A percentile compares a stretch with the other conserved stretches of the same genome.
Evolutionary conservation across 768 basidiomycete genomes (phyloP).

Genomic region (Mycena rebaudengoi): DNA sequence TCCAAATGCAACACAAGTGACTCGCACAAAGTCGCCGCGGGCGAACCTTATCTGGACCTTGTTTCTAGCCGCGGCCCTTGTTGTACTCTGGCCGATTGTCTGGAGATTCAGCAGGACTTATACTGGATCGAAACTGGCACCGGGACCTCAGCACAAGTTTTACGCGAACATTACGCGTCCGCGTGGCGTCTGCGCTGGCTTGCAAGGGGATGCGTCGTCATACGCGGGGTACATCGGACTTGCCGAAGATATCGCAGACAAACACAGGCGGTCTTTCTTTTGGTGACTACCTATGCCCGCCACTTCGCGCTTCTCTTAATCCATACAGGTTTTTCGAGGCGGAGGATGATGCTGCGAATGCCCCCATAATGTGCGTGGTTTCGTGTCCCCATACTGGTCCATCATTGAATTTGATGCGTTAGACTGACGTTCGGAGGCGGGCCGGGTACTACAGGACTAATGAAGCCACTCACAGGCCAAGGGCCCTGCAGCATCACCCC

Average conservation of each 20-base stretch:
- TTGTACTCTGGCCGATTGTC: too few species aligned
- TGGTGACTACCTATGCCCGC: neutral
- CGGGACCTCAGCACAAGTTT: too few species aligned
- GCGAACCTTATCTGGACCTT: too few species aligned
- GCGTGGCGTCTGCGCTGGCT: neutral
- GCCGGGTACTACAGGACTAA: conserved; percentile 37
- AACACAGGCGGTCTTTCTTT: conserved; percentile 33
- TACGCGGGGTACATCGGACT: conserved; percentile 39
- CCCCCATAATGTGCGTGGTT: conserved; percentile 38
- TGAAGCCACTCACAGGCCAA: conserved; percentile 31
- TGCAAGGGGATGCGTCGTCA: conserved; percentile 17
- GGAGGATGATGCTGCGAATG: conserved; percentile 30
- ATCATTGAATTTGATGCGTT: too few species aligned
- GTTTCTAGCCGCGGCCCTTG: too few species aligned
- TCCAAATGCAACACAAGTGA: too few species aligned
- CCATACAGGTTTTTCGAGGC: conserved; percentile 38
- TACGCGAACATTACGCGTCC: conserved; percentile 8
- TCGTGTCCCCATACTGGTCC: too few species aligned
- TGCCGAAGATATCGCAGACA: conserved; percentile 26
- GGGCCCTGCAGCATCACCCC: conserved; percentile 29
- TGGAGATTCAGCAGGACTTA: too few species aligned
- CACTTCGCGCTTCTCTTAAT: neutral
- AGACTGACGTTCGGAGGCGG: conserved; percentile 40
- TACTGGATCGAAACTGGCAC: too few species aligned
- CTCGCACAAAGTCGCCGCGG: too few species aligned